phyloP scores from a whole-genome alignment of 495 filamentous ascomycete species.

The Podospora comata region DNA sequence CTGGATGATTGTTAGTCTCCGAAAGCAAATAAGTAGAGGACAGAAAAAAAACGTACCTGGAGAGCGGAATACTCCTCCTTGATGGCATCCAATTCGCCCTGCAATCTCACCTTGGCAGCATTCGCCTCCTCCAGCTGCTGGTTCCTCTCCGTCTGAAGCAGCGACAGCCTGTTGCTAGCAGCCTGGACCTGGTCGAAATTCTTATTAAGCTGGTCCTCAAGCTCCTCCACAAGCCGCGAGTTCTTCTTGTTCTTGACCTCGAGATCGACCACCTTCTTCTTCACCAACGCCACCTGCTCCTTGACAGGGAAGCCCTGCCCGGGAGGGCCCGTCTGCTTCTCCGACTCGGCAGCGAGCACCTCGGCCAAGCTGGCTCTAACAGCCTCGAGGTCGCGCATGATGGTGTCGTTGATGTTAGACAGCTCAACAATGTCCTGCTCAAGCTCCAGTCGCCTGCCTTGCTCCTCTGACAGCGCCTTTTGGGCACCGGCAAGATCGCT shows the following conservation, averaged over 20 bases:
- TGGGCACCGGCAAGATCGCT: constrained; percentile 49
- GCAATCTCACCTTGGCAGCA: constrained; percentile 46
- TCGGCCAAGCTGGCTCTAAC: constrained; percentile 46
- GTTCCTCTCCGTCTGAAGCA: constrained; percentile 66
- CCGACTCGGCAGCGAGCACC: constrained; percentile 41
- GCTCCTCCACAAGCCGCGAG: constrained; percentile 84
- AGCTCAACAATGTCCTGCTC: constrained; percentile 48
- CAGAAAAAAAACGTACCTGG: constrained; percentile 54
- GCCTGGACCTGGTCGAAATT: constrained; percentile 90
- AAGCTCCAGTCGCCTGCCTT: constrained; percentile 53
- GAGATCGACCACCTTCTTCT: constrained; percentile 65
- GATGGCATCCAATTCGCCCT: constrained; percentile 58
- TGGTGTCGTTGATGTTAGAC: constrained; percentile 51
- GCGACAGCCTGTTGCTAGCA: constrained; percentile 71
- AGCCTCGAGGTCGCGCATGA: constrained; percentile 53
- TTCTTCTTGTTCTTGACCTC: constrained; percentile 74
- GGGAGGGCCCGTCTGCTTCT: constrained; percentile 44
- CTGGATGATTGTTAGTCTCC: constrained; percentile 43
- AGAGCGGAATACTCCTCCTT: constrained; percentile 60
- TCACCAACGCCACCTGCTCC: constrained; percentile 41
- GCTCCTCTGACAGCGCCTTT: constrained; percentile 50
- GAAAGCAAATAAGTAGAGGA: neutral
- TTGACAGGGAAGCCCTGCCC: neutral
- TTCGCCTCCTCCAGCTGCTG: constrained; percentile 57
- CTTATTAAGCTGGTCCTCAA: constrained; percentile 93